Base-by-base conservation (phyloP, 345 rosid species). In the Aegle marmelos region DNA sequence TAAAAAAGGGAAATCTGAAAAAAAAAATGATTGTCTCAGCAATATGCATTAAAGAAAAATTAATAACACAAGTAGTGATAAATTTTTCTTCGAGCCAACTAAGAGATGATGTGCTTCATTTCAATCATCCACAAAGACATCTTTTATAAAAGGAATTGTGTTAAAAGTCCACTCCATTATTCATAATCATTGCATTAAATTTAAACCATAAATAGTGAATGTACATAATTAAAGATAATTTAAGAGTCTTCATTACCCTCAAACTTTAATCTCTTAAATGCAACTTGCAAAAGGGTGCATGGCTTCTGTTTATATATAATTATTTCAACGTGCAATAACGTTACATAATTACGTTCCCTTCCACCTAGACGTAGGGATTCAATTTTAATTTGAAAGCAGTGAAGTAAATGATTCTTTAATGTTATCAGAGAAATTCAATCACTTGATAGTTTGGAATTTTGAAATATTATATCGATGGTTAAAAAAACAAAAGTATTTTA, bases 271-370 rank as follows among this genome's bases (percentile, higher is more conserved):
- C 30, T 37, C 22, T 24, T 68, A 69, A 25, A 41, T 30, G 31
- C 74, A 58, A 70, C 60, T 70, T 70, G 74, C 74, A 50, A 48
- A 53, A 53, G 39, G 28, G 13, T 70, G 22, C 34, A 41, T 16
- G 61, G 14, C 41, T 50, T 70, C 27, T 71, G 2, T 5, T 53
- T 24, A 17, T 28, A 6, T 54, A 54, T 53, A 54, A 21, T 19
- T 9, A 22, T 56, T 54, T n/a, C 75, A 56, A 72, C 50, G 56
- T 72, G 64, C 64, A 56, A 56, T 22, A 5, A 21, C 28, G 31
- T 24, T 68, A 2, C 50, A 45, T 39, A 5, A 45, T 45, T 9
- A 39, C 64, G 22, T 56, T 33, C 64, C 31, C 14, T 72, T n/a
- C 45, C 75, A 72, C 22, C 10, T 17, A 17, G 4, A 45, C 50